Evolutionary conservation across 306 rosid genomes (phyloP).

Genomic region (Canavalia ensiformis): DNA sequence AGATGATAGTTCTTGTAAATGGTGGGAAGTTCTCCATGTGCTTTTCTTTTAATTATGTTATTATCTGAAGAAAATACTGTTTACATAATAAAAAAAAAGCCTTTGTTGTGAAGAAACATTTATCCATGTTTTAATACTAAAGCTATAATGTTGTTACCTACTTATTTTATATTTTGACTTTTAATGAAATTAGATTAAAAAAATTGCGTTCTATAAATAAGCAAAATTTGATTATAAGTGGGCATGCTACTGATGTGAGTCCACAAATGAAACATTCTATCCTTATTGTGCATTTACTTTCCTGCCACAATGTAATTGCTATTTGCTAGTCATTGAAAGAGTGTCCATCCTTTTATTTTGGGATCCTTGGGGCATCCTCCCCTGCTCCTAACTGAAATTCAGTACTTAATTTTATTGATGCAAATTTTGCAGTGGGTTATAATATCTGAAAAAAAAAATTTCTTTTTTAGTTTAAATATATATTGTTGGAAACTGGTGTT

Average conservation of each 20-base stretch:
- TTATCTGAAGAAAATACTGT: conserved; percentile 33
- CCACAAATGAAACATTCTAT: background rate
- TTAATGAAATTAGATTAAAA: conserved; percentile 15
- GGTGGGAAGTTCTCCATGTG: conserved; percentile 20
- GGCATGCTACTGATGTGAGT: conserved; percentile 18
- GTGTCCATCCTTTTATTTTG: background rate
- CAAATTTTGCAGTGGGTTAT: background rate
- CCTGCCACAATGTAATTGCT: background rate
- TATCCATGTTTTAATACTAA: conserved; percentile 28
- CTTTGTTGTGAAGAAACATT: conserved; percentile 13
- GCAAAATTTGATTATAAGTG: conserved; percentile 15
- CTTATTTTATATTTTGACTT: background rate
- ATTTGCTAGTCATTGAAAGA: conserved; percentile 1
- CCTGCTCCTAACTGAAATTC: background rate
- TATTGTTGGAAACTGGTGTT: background rate
- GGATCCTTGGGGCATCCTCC: background rate
- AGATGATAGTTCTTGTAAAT: conserved; percentile 25
- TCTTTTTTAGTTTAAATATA: background rate
- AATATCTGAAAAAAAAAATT: background rate
- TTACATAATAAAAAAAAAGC: conserved; percentile 29
- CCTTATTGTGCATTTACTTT: conserved; percentile 5
- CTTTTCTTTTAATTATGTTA: conserved; percentile 30
- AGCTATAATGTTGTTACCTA: conserved; percentile 28
- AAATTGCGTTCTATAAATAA: background rate
- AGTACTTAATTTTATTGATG: background rate